Evolutionary conservation across 768 basidiomycete genomes (phyloP).

Genomic region (Suillus discolor): DNA sequence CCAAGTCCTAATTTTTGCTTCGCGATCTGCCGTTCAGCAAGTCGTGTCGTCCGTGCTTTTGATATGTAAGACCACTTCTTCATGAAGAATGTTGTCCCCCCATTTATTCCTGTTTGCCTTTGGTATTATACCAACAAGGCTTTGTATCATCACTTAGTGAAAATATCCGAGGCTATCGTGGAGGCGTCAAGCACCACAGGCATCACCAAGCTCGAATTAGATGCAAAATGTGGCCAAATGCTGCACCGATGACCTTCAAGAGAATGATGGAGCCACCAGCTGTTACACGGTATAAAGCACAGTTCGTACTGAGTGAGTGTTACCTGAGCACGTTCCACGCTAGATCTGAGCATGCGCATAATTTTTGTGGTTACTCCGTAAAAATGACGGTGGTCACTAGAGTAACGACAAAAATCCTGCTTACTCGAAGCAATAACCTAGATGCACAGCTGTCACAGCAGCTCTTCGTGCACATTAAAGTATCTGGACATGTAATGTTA

Average conservation of each 20-base stretch:
- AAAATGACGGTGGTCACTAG: not conserved
- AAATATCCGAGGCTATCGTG: not conserved
- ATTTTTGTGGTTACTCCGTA: not conserved
- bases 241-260: not conserved
- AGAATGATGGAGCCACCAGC: no score
- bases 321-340: not conserved
- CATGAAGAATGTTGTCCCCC: not conserved
- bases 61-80: not conserved
- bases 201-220: not conserved
- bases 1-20: not conserved
- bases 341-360: not conserved
- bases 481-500: slow-evolving; percentile 31
- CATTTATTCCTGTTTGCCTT: not conserved
- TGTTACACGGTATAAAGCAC: not conserved
- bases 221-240: not conserved
- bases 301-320: not conserved
- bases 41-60: not conserved
- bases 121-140: not conserved
- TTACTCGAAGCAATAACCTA: not conserved
- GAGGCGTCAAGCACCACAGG: not conserved
- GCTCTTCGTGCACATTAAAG: slow-evolving; percentile 57
- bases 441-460: slow-evolving; percentile 28
- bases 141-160: not conserved
- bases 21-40: not conserved
- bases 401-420: no score